Percentiles rank a stretch among this genome's conserved stretches.
phyloP scores from a whole-genome alignment of 108 stramenopile species.

The Conticribra weissflogii region DNA sequence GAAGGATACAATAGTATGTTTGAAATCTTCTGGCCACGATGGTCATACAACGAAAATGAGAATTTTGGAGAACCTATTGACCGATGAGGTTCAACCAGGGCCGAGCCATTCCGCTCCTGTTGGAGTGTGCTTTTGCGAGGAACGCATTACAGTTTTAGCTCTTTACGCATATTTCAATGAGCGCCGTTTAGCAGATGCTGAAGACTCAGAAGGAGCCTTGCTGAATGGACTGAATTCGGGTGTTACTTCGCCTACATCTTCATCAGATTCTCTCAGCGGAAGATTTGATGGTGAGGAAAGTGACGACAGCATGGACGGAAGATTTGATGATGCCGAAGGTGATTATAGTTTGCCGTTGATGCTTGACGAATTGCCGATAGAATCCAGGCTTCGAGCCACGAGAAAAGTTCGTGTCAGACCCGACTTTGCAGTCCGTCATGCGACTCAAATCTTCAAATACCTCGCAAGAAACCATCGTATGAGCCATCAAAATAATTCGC shows the following conservation, averaged over 20 bases:
- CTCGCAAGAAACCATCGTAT: slow-evolving; percentile 16
- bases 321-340: background rate
- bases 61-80: slow-evolving; percentile 46
- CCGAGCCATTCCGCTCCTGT: slow-evolving; percentile 27
- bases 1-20: slow-evolving; percentile 8
- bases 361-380: background rate
- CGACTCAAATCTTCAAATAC: slow-evolving; percentile 58
- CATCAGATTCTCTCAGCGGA: background rate
- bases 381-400: background rate
- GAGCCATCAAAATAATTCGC: slow-evolving; percentile 3
- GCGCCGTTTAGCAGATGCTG: background rate
- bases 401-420: slow-evolving; percentile 19
- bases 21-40: background rate
- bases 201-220: no score
- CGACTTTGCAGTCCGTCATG: slow-evolving; percentile 43
- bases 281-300: slow-evolving; percentile 9
- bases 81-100: slow-evolving; percentile 31
- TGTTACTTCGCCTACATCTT: background rate
- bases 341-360: background rate
- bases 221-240: background rate
- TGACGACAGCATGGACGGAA: slow-evolving; percentile 12
- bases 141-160: slow-evolving; percentile 63
- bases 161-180: slow-evolving; percentile 51
- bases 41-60: slow-evolving; percentile 61
- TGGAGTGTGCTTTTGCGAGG: slow-evolving; percentile 65